Conservation (phyloP, 169 alveolate species). For the Plasmodium fragile region DNA sequence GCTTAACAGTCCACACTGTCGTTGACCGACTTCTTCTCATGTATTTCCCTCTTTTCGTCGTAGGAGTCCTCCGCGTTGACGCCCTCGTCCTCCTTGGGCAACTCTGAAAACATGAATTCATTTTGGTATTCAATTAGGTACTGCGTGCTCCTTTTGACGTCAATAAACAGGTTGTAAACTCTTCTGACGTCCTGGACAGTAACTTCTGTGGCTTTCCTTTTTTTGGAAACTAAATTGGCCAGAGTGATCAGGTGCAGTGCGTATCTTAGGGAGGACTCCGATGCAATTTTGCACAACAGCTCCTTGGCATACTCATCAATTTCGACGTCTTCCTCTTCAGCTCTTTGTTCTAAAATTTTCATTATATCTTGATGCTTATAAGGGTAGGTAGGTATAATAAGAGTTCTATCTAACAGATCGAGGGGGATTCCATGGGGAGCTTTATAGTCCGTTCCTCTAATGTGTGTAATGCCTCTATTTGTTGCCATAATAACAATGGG, state of each 20-base stretch:
- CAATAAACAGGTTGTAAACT: slow-evolving; percentile 97
- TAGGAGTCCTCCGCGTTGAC: slow-evolving; percentile 32
- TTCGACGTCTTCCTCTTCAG: slow-evolving; percentile 98
- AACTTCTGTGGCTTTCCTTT: slow-evolving; percentile 93
- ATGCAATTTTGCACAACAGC: slow-evolving; percentile 95
- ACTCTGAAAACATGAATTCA: slow-evolving; percentile 93
- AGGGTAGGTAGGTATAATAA: slow-evolving; percentile 98
- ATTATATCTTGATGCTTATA: slow-evolving; percentile 92
- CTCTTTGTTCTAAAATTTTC: slow-evolving; percentile 95
- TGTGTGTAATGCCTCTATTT: slow-evolving; percentile 97
- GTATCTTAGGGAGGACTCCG: slow-evolving; percentile 96
- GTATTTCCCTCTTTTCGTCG: slow-evolving; percentile 70
- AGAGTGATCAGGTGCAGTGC: slow-evolving; percentile 94
- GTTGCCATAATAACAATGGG: slow-evolving; percentile 99
- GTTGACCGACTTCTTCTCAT: slow-evolving; percentile 36
- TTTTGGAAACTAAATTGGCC: slow-evolving; percentile 91
- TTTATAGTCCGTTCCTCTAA: slow-evolving; percentile 98
- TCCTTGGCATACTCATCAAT: slow-evolving; percentile 96
- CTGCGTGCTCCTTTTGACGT: slow-evolving; percentile 96
- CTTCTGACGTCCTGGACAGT: slow-evolving; percentile 96
- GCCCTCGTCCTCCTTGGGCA: slow-evolving; percentile 69
- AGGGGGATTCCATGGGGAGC: slow-evolving; percentile 99
- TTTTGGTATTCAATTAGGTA: slow-evolving; percentile 94
- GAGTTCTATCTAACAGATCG: slow-evolving; percentile 97
- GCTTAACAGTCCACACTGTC: background rate